A percentile compares a stretch with the other conserved stretches of the same genome.
These are phyloP conservation scores for Phytophthora chlamydospora DNA, from an alignment of 352 stramenopile genomes.

Conservation along the genomic window DNA sequence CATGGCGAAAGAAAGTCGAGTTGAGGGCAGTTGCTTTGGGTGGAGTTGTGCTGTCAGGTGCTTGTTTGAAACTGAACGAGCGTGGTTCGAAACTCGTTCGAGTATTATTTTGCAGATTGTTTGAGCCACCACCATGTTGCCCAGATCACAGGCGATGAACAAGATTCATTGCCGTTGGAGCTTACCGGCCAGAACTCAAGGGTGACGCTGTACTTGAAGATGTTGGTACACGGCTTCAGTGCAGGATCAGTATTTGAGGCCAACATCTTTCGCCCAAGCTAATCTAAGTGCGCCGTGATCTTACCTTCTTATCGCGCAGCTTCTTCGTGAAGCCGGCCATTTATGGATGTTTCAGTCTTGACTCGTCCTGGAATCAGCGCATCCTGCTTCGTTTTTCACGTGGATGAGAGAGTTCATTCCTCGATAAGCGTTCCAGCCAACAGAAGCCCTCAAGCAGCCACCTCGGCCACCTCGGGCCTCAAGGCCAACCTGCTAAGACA, in stretches of 20 bases:
- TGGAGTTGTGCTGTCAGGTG: neutral
- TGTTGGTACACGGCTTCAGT: too few species aligned
- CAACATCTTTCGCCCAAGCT: too few species aligned
- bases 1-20: conserved; percentile 7
- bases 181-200: neutral
- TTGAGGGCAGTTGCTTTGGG: neutral
- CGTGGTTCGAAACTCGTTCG: too few species aligned
- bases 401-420: neutral
- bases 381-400: too few species aligned
- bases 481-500: neutral
- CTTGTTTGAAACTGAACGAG: conserved; percentile 21
- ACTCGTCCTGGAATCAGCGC: too few species aligned
- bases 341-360: too few species aligned
- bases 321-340: too few species aligned
- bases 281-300: too few species aligned
- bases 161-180: too few species aligned
- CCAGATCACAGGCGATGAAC: too few species aligned
- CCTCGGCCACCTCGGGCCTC: neutral
- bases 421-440: conserved; percentile 3
- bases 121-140: neutral
- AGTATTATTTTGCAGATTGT: conserved; percentile 1
- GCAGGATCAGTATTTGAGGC: too few species aligned
- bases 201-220: neutral
- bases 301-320: too few species aligned
- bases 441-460: conserved; percentile 1